phyloP scores from a whole-genome alignment of 305 asterid species.

The Fraxinus paxiana region DNA sequence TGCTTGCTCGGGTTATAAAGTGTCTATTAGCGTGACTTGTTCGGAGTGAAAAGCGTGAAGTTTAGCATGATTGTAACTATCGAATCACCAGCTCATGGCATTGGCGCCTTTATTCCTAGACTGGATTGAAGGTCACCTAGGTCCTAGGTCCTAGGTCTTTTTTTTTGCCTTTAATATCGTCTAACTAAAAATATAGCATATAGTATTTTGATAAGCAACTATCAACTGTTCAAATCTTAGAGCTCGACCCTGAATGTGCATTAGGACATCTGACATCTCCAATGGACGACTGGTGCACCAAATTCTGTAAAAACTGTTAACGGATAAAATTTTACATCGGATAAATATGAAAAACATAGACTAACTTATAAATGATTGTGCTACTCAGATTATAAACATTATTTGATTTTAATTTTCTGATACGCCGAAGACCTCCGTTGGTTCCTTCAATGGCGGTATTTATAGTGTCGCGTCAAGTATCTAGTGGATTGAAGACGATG shows the following conservation, averaged over 20 bases:
- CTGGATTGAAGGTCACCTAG: not conserved
- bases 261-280: too few species aligned
- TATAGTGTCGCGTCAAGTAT: constrained; percentile 49
- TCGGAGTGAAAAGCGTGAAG: not conserved
- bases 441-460: constrained; percentile 48
- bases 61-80: not conserved
- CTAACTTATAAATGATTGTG: too few species aligned
- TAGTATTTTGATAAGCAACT: too few species aligned
- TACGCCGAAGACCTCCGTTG: constrained; percentile 11
- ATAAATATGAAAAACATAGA: too few species aligned
- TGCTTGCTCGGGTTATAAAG: not conserved
- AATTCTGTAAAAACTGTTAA: too few species aligned
- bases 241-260: too few species aligned
- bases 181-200: not conserved
- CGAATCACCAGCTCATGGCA: not conserved
- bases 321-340: too few species aligned
- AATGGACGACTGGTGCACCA: too few species aligned
- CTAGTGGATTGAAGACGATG: constrained; percentile 34
- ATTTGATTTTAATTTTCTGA: constrained; percentile 2
- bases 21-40: not conserved
- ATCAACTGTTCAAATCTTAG: too few species aligned
- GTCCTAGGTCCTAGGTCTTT: not conserved
- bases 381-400: not conserved
- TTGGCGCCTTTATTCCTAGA: not conserved
- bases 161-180: too few species aligned